Base-by-base conservation (phyloP, 1,284 basidiomycete species). In the Cutaneotrichosporon spelunceum region DNA sequence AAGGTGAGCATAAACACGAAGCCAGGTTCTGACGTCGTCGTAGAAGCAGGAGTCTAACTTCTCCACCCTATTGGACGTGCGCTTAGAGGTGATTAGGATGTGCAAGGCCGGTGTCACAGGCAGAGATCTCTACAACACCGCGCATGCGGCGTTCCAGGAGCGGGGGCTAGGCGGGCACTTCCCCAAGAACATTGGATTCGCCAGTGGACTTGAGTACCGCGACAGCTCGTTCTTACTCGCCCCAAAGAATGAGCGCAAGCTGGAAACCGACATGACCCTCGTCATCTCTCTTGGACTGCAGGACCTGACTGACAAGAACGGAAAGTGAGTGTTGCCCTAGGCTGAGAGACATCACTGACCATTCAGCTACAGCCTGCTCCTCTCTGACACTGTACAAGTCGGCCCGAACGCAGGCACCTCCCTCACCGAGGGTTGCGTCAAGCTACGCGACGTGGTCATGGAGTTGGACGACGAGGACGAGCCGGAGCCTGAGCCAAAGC, bases 131-230 rank as follows among this genome's bases (percentile, higher is more conserved):
- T 94, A 95, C 77, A 85, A 87, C 60, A 85, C 86, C 65, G 88
- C 92, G 2, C 65, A 89, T n/a, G 81, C 85, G 16, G 89, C 85
- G 66, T 80, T 98, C 27, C 85, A 84, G 67, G 84, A 85, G 54
- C 91, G 91, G 76, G 89, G 90, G 42, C 80, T 98, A 2, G 90
- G 91, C 65, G 87, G 87, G 68, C 79, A 89, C 66, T 90, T 98
- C 63, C 86, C 89, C 50, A 99, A 97, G 82, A 93, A 87, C 68
- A 81, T 93, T 56, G 95, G 95, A 7, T 96, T 95, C 78, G 90
- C 88, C 29, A 94, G 87, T 75, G 93, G 93, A 14, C 85, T 97
- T 74, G 95, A 98, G 77, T 97, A 95, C 80, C 87, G 94, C 34
- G 95, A 99, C 75, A 87, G 89, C 11, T 82, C 87, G 0, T 96